phyloP scores from a whole-genome alignment of 176 grass and related monocot genomes.

The Bothriochloa decipiens region DNA sequence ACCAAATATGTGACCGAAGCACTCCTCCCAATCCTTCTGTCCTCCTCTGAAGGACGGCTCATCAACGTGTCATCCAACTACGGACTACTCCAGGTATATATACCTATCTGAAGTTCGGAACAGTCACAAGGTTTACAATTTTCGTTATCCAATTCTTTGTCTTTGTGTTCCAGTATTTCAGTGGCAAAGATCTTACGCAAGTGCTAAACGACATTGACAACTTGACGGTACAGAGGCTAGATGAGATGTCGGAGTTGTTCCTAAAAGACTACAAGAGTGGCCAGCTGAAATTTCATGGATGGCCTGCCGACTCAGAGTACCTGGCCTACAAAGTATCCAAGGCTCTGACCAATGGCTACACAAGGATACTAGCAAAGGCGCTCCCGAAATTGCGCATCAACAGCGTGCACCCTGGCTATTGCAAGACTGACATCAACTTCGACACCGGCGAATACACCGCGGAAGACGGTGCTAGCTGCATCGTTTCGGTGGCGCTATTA shows the following conservation, averaged over 20 bases:
- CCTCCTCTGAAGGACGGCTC: constrained; percentile 50
- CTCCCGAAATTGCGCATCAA: constrained; percentile 40
- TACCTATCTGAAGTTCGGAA: background rate
- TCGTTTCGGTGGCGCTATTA: constrained; percentile 46
- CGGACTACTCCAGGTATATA: constrained; percentile 50
- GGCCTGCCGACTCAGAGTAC: constrained; percentile 35
- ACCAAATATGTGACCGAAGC: constrained; percentile 60
- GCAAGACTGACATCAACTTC: constrained; percentile 64
- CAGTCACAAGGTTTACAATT: background rate
- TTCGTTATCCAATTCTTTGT: background rate
- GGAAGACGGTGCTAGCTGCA: constrained; percentile 58
- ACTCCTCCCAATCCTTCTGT: constrained; percentile 53
- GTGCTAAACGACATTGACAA: constrained; percentile 36
- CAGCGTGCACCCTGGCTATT: constrained; percentile 62
- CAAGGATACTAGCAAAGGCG: constrained; percentile 59
- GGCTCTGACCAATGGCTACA: constrained; percentile 58
- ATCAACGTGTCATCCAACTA: constrained; percentile 68
- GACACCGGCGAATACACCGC: constrained; percentile 40
- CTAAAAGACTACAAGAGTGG: constrained; percentile 51
- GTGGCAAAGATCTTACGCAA: constrained; percentile 34
- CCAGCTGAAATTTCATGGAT: constrained; percentile 35
- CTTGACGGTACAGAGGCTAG: constrained; percentile 42
- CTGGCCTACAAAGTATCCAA: constrained; percentile 70
- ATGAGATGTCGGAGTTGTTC: constrained; percentile 50
- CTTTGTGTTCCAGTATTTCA: constrained; percentile 37